These are phyloP conservation scores for Aspergillus ochraceoroseus DNA, from an alignment of 2,329 filamentous ascomycete genomes.

Conservation along the genomic window DNA sequence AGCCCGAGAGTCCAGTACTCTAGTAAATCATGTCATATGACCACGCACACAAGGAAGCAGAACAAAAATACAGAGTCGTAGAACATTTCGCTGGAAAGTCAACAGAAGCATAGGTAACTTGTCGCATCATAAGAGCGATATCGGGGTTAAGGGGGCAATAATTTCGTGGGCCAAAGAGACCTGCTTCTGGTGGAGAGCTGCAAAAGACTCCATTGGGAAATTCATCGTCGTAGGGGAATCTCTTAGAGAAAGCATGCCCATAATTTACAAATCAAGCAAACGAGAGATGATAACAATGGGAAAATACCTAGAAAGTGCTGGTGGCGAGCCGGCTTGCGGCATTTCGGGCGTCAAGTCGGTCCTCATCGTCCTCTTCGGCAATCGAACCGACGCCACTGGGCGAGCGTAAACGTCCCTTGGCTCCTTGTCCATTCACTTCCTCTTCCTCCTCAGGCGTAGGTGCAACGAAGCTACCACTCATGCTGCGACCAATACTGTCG, in stretches of 20 bases:
- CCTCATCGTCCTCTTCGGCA: constrained; percentile 66
- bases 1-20: neutral
- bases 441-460: constrained; percentile 60
- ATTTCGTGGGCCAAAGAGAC: neutral
- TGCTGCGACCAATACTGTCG: constrained; percentile 70
- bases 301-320: constrained; percentile 69
- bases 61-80: neutral
- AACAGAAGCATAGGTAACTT: neutral
- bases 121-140: neutral
- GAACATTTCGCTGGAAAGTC: constrained; percentile 6
- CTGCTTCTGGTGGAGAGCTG: neutral
- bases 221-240: constrained; percentile 28
- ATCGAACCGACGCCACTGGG: constrained; percentile 45
- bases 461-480: constrained; percentile 67
- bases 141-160: neutral
- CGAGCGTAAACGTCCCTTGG: constrained; percentile 45
- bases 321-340: constrained; percentile 88
- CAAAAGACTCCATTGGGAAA: constrained; percentile 9
- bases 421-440: constrained; percentile 46
- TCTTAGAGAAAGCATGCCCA: constrained; percentile 30
- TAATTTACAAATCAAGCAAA: constrained; percentile 30
- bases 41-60: neutral
- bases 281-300: neutral
- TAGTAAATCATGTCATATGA: neutral
- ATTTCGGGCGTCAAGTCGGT: constrained; percentile 90